phyloP scores from a whole-genome alignment of 2,329 filamentous ascomycete genomes.

The Talaromyces sp. region DNA sequence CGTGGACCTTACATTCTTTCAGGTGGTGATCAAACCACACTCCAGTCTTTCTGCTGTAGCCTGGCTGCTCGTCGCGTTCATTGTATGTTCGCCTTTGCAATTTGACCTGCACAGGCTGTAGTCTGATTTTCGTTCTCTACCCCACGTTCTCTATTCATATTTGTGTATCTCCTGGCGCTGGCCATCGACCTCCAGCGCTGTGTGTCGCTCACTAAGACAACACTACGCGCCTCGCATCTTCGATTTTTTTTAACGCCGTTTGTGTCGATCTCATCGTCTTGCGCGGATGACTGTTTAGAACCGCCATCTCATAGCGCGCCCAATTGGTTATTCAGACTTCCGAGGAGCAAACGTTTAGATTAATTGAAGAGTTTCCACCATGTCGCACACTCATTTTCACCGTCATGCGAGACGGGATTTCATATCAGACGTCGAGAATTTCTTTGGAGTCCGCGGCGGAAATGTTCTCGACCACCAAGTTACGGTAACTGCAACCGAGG shows the following conservation, averaged over 20 bases:
- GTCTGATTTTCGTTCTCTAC: conserved; percentile 18
- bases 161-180: conserved; percentile 2
- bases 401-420: conserved; percentile 8
- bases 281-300: background rate
- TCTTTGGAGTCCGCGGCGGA: background rate
- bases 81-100: conserved; percentile 24
- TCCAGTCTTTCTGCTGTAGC: conserved; percentile 18
- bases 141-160: conserved; percentile 17
- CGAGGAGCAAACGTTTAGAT: background rate
- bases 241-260: background rate
- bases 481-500: conserved; percentile 12
- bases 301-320: background rate
- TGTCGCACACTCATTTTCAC: conserved; percentile 12
- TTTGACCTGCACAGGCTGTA: conserved; percentile 23
- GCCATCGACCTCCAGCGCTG: conserved; percentile 3
- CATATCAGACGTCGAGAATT: conserved; percentile 1
- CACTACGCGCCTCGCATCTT: background rate
- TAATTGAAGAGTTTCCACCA: background rate
- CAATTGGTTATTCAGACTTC: background rate
- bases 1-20: conserved; percentile 17
- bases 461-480: background rate
- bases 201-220: background rate
- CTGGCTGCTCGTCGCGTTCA: conserved; percentile 31
- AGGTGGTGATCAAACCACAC: conserved; percentile 9
- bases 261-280: background rate